Percentiles rank a stretch among this genome's conserved stretches.
These are phyloP conservation scores for Amanita subjunquillea DNA, from an alignment of 768 basidiomycete genomes.

Conservation along the genomic window DNA sequence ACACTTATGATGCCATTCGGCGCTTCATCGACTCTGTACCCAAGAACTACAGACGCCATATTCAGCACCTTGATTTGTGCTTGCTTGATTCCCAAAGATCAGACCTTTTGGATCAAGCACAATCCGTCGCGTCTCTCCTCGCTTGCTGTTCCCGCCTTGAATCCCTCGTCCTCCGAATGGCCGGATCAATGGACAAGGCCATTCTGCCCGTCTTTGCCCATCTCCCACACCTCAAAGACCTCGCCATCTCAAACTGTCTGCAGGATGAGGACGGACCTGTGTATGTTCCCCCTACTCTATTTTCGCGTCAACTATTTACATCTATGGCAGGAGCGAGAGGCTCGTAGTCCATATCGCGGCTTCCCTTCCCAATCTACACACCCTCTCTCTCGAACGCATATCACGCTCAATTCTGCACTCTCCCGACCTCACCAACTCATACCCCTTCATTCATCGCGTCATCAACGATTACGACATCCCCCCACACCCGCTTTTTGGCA, in stretches of 20 bases:
- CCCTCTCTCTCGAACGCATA: conserved; percentile 52
- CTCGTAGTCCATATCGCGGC: conserved; percentile 61
- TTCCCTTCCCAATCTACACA: conserved; percentile 40
- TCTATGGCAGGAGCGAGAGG: conserved; percentile 46
- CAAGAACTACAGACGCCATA: conserved; percentile 34
- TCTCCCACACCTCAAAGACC: conserved; percentile 29
- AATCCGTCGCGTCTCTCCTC: conserved; percentile 41
- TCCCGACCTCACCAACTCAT: conserved; percentile 35
- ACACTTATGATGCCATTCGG: conserved; percentile 31
- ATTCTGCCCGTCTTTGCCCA: conserved; percentile 38
- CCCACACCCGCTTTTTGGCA: conserved; percentile 39
- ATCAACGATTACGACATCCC: conserved; percentile 53
- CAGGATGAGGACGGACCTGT: conserved; percentile 31
- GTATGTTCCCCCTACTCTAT: conserved; percentile 21
- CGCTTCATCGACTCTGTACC: conserved; percentile 52
- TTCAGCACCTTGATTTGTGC: conserved; percentile 44
- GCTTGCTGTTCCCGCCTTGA: conserved; percentile 35
- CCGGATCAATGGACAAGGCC: conserved; percentile 37
- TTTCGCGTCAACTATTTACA: conserved; percentile 7
- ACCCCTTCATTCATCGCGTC: conserved; percentile 51
- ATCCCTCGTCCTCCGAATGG: conserved; percentile 35
- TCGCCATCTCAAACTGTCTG: conserved; percentile 38
- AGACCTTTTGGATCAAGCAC: conserved; percentile 21
- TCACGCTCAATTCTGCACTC: conserved; percentile 61
- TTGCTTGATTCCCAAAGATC: conserved; percentile 12